Evolutionary conservation across 352 stramenopile genomes (phyloP).

Genomic region (Pythium sukuiense): DNA sequence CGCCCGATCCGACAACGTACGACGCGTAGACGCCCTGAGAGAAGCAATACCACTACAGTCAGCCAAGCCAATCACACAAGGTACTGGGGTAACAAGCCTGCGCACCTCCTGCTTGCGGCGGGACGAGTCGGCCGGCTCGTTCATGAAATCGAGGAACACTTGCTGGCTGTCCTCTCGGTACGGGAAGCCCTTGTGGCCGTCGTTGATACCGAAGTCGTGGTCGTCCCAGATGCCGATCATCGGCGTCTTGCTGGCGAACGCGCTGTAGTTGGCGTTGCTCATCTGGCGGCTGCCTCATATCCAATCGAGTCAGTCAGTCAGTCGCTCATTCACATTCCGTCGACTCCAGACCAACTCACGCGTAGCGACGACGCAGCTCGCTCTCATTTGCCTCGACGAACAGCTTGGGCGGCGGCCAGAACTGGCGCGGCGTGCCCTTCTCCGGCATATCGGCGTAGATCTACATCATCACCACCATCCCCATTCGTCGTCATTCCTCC

Average conservation of each 20-base stretch:
- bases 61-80: too few relatives aligned
- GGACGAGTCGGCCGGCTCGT: slow-evolving; percentile 68
- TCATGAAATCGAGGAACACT: slow-evolving; percentile 85
- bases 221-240: slow-evolving; percentile 90
- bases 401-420: slow-evolving; percentile 52
- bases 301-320: slow-evolving; percentile 6
- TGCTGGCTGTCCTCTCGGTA: slow-evolving; percentile 80
- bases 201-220: slow-evolving; percentile 92
- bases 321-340: slow-evolving; percentile 1
- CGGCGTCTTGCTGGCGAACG: slow-evolving; percentile 60
- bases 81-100: too few relatives aligned
- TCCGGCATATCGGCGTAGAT: slow-evolving; percentile 81
- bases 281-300: slow-evolving; percentile 64
- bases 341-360: slow-evolving; percentile 29
- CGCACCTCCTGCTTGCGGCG: slow-evolving; percentile 66
- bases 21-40: slow-evolving; percentile 82
- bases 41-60: not conserved
- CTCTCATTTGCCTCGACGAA: slow-evolving; percentile 54
- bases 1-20: slow-evolving; percentile 67
- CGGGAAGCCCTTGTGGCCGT: slow-evolving; percentile 74
- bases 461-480: slow-evolving; percentile 21
- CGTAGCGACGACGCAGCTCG: slow-evolving; percentile 60
- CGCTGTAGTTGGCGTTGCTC: slow-evolving; percentile 62
- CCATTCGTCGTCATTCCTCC: not conserved
- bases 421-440: slow-evolving; percentile 37